Evolutionary conservation across 371 early-diverging fungal species (phyloP), one percentile per base, ranked within the genome.

Genomic region (Coemansia sp.): DNA sequence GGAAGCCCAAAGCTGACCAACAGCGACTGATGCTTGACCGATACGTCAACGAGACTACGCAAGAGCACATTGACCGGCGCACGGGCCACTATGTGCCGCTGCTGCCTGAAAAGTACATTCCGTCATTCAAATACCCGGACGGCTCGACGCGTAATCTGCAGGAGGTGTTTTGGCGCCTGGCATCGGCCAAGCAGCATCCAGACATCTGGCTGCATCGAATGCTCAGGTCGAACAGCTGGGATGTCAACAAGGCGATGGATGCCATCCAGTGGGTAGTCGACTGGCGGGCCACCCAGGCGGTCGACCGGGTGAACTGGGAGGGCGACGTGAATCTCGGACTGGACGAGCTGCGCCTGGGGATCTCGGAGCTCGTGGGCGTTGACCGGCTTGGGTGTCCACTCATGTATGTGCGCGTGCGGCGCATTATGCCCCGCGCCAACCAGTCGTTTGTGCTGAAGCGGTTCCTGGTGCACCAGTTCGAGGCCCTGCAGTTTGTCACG

Each of bases 131-230:
- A 7, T 52, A 69, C 10, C 70, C 60, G 1, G 29, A 29, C 24
- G 60, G n/a, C 4, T 53, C 59, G 38, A 69, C 72, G 0, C 58
- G 72, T 11, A 57, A 64, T 14, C 31, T 64, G 34, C 18, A 47
- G n/a, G 72, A 72, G 18, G 49, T 52, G 5, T 72, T 72, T 38
- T 72, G 72, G 72, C 34, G 24, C 32, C 33, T 60, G 0, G 60
- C 48, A 5, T 59, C 72, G 5, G 50, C 52, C 53, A 72, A 72
- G 50, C 52, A 51, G 38, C 72, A 72, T 33, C 72, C 72, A 1
- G 72, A 72, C 44, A 57, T 69, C 34, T 69, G 71, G 72, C 40
- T 72, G 11, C 65, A 68, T 37, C 38, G 72, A 34, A 69, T 54
- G 32, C 34, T 72, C 48, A 38, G 69, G 29, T 47, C 64, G 3